Evolutionary conservation across 1,284 basidiomycete species (phyloP).

Genomic region (Heterobasidion parviporum): DNA sequence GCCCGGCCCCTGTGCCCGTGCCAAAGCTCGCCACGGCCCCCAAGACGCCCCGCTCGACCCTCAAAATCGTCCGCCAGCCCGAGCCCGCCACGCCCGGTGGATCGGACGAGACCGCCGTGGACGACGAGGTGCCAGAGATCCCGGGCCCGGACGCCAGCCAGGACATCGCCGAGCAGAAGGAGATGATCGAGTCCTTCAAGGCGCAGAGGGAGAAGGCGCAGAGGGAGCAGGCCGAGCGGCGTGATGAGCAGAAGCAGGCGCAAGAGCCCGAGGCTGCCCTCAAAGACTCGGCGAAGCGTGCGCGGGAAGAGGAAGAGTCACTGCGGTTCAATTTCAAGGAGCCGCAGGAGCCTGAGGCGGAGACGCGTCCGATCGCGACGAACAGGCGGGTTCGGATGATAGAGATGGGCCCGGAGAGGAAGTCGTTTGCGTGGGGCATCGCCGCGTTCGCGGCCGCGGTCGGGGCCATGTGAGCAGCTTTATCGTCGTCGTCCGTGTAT

Average conservation of each 20-base stretch:
- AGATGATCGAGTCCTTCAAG: conserved; percentile 60
- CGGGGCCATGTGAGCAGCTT: conserved; percentile 41
- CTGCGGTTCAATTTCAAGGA: conserved; percentile 58
- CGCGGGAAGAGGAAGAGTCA: conserved; percentile 44
- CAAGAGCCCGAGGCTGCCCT: conserved; percentile 16
- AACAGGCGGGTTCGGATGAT: conserved; percentile 51
- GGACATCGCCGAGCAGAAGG: conserved; percentile 66
- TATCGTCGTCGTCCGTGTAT: not conserved
- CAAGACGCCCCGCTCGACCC: conserved; percentile 28
- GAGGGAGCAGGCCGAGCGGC: conserved; percentile 7
- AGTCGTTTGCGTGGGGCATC: conserved; percentile 67
- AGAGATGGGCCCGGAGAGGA: conserved; percentile 49
- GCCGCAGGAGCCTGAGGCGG: conserved; percentile 35
- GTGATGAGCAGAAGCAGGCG: conserved; percentile 14
- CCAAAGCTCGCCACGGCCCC: conserved; percentile 19
- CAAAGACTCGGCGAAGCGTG: conserved; percentile 29
- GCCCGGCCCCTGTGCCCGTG: conserved; percentile 23
- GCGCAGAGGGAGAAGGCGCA: conserved; percentile 23
- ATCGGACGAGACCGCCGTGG: conserved; percentile 54
- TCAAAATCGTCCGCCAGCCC: conserved; percentile 16
- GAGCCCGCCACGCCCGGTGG: conserved; percentile 39
- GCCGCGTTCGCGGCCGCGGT: conserved; percentile 67
- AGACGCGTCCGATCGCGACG: conserved; percentile 52
- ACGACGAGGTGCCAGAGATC: conserved; percentile 48
- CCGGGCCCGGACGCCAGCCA: conserved; percentile 55